Percentiles rank a stretch among this genome's conserved stretches.
phyloP scores from a whole-genome alignment of 352 stramenopile genomes.

The Elongisporangium anandrum region DNA sequence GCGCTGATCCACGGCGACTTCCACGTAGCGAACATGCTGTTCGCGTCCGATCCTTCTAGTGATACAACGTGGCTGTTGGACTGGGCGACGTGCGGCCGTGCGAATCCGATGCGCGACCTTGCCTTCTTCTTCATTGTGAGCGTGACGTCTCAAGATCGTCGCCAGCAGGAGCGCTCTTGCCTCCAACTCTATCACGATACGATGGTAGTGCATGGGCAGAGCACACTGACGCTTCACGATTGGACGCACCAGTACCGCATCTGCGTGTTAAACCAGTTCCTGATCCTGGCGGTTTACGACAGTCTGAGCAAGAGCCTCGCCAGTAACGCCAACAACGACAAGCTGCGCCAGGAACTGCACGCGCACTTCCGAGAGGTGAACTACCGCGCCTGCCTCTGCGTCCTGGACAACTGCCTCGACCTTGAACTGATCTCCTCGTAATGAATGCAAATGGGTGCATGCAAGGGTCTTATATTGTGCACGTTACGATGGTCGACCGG shows the following conservation, averaged over 20 bases:
- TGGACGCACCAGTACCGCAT: conserved; percentile 50
- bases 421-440: neutral
- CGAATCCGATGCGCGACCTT: conserved; percentile 73
- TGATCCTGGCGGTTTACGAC: conserved; percentile 81
- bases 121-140: conserved; percentile 85
- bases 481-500: conserved; percentile 1
- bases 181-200: conserved; percentile 39
- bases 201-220: conserved; percentile 17
- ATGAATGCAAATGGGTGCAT: conserved; percentile 1
- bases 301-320: conserved; percentile 73
- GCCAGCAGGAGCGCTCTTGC: conserved; percentile 25
- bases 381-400: conserved; percentile 45
- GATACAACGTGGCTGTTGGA: conserved; percentile 63
- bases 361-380: conserved; percentile 73
- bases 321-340: conserved; percentile 63
- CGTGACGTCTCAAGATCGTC: conserved; percentile 43
- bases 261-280: conserved; percentile 77
- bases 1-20: conserved; percentile 82
- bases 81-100: conserved; percentile 72
- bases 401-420: conserved; percentile 51
- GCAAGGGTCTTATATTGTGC: neutral
- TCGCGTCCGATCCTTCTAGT: conserved; percentile 21
- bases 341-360: conserved; percentile 52
- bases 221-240: conserved; percentile 26
- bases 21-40: conserved; percentile 75